Conservation (phyloP, 2,329 filamentous ascomycete genomes). For the Thermomyces lanuginosus region DNA sequence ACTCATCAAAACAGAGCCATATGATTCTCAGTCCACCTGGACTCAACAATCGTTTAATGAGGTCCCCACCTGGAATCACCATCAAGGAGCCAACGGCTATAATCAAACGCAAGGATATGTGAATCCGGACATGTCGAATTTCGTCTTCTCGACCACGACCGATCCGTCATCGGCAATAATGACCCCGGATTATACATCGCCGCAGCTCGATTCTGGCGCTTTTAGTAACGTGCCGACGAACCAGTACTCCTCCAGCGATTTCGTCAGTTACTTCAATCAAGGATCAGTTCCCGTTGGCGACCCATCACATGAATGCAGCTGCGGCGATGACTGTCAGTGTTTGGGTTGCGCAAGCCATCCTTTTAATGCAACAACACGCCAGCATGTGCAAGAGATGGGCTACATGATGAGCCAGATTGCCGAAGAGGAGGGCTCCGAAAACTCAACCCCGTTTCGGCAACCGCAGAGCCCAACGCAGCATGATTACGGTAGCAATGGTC, state of each 20-base stretch:
- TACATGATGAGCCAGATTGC: slow-evolving; percentile 23
- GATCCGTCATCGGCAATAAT: too few relatives aligned
- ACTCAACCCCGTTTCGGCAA: slow-evolving; percentile 10
- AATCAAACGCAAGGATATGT: too few relatives aligned
- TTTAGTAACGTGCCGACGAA: slow-evolving; percentile 2
- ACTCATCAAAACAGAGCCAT: too few relatives aligned
- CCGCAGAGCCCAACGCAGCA: slow-evolving; percentile 6
- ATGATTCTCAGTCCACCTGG: too few relatives aligned
- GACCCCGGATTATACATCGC: slow-evolving; percentile 1
- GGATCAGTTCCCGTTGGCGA: slow-evolving; percentile 8
- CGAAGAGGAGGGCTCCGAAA: slow-evolving; percentile 11
- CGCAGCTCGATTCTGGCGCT: neutral
- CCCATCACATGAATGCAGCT: slow-evolving; percentile 23
- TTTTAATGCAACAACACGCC: slow-evolving; percentile 29
- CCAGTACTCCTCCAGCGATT: slow-evolving; percentile 7
- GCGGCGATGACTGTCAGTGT: slow-evolving; percentile 31
- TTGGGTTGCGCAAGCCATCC: slow-evolving; percentile 31
- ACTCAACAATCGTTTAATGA: too few relatives aligned
- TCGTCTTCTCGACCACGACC: too few relatives aligned
- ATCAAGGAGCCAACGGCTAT: too few relatives aligned
- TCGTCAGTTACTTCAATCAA: slow-evolving; percentile 6
- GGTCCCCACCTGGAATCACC: too few relatives aligned
- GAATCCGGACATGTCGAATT: too few relatives aligned
- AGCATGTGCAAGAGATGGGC: slow-evolving; percentile 32
- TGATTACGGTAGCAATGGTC: neutral